Evolutionary conservation across 768 basidiomycete genomes (phyloP), one percentile per base, ranked within the genome.

Genomic region (Lenzites betulinus): DNA sequence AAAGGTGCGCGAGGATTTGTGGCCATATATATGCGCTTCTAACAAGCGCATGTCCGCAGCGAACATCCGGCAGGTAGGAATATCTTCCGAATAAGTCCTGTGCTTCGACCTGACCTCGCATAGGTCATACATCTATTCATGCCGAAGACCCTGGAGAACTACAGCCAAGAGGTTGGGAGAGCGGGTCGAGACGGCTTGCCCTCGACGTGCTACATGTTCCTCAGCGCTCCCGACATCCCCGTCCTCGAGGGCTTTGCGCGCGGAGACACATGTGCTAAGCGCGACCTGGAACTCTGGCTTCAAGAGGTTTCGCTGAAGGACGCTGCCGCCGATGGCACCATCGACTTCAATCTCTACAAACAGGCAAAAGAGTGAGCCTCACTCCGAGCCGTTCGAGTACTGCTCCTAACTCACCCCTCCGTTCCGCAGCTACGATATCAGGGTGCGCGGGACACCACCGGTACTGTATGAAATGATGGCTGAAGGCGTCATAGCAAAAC

Each of bases 231-330:
- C 4, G 82, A 83, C 63, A 73, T 81, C 11, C 77, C 80, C 1
- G 69, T 79, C 30, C 70, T 83, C 22, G 79, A 83, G 63, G 78
- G 80, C 12, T 82, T 83, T 60, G 73, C 69, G 22, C 75, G 81
- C 1, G 81, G 81, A 0, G 80, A 83, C 64, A 83, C 79, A 0
- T 79, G 78, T 50, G 69, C 75, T 0, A 70, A 77, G 67, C 69
- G 65, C 25, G 74, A 76, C 58, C 42, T 79, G 23, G 68, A 77
- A 57, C 68, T 76, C 1, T 79, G 78, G 79, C 53, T 80, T 5
- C 73, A 77, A 53, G 77, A 76, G 61, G 76, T 79, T 6, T 70
- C 74, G 0, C 42, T 72, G 46, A 76, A 75, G 57, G 59, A 64
- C 13, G 74, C 76, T n/a, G 70, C 72, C 5, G 51, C 68, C 16